phyloP scores from a whole-genome alignment of 805 yeast genomes.

The Candida alai region DNA sequence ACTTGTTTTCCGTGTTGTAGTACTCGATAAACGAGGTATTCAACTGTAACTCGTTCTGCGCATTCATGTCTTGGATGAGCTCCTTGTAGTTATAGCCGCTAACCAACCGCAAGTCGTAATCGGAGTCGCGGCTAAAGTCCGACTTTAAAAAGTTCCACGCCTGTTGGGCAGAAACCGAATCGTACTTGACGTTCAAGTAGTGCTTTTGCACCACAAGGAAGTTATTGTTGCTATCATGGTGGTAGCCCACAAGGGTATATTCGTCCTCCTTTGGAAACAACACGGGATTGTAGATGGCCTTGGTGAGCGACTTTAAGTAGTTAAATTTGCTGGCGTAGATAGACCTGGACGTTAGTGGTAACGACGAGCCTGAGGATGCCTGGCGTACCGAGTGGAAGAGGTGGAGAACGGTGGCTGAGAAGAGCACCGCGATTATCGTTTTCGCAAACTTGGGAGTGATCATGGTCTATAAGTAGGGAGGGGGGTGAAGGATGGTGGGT shows the following conservation, averaged over 20 bases:
- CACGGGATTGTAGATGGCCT: slow-evolving; percentile 4
- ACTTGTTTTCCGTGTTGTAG: slow-evolving; percentile 13
- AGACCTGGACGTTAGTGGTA: slow-evolving; percentile 4
- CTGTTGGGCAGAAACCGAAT: slow-evolving; percentile 10
- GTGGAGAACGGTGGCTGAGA: slow-evolving; percentile 6
- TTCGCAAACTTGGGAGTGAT: slow-evolving; percentile 1
- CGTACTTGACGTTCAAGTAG: slow-evolving; percentile 3
- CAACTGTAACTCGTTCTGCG: slow-evolving; percentile 5
- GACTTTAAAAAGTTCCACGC: slow-evolving; percentile 13
- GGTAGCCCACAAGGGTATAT: slow-evolving; percentile 13
- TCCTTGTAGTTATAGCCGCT: slow-evolving; percentile 18
- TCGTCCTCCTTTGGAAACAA: slow-evolving; percentile 4
- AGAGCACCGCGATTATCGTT: slow-evolving; percentile 2
- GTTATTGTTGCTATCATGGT: slow-evolving; percentile 12
- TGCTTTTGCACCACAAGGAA: slow-evolving; percentile 15
- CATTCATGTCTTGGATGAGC: slow-evolving; percentile 6
- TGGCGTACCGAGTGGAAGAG: slow-evolving; percentile 3
- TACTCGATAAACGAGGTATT: slow-evolving; percentile 9
- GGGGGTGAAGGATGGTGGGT: no score
- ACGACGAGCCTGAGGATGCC: neutral
- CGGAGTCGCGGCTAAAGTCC: slow-evolving; percentile 5
- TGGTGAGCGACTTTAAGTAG: slow-evolving; percentile 4
- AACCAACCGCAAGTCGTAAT: slow-evolving; percentile 13
- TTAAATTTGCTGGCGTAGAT: slow-evolving; percentile 5
- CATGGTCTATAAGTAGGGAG: neutral